Conservation (phyloP, 768 basidiomycete species). For the Podaxis carcinomalis region DNA sequence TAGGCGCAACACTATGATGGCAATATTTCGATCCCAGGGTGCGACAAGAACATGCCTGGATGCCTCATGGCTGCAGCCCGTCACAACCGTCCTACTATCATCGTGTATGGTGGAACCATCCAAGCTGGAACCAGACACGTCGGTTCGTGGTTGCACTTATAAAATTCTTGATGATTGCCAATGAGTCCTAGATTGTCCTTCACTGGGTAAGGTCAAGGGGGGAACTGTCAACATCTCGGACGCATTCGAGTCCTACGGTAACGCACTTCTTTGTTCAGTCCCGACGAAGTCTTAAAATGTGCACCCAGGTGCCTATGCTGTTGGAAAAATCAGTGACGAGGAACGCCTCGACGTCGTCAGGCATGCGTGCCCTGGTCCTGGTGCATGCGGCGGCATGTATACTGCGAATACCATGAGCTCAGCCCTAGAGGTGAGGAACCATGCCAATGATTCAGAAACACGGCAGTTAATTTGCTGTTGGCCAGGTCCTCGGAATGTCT, state of each 20-base stretch:
- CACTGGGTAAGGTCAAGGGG: constrained; percentile 74
- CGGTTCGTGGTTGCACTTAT: constrained; percentile 33
- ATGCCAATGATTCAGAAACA: neutral
- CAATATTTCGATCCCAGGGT: constrained; percentile 83
- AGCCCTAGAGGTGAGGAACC: constrained; percentile 52
- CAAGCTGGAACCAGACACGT: constrained; percentile 70
- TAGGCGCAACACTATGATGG: constrained; percentile 88
- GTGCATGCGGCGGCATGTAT: constrained; percentile 87
- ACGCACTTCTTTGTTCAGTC: neutral
- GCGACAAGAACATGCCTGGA: constrained; percentile 93
- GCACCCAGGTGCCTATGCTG: constrained; percentile 60
- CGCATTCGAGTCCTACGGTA: constrained; percentile 82
- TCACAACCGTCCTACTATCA: constrained; percentile 84
- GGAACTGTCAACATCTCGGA: constrained; percentile 82
- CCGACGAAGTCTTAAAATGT: neutral
- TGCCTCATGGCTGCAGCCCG: constrained; percentile 83
- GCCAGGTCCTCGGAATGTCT: constrained; percentile 71
- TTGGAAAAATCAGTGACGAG: constrained; percentile 76
- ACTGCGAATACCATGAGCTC: constrained; percentile 92
- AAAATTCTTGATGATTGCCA: neutral
- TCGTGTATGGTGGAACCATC: constrained; percentile 86
- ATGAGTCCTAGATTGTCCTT: constrained; percentile 57
- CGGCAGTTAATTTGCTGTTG: neutral
- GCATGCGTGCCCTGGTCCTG: constrained; percentile 81
- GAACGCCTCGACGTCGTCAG: constrained; percentile 82